Conservation (phyloP, 164 flowering plant species). For the Liriodendron chinense region DNA sequence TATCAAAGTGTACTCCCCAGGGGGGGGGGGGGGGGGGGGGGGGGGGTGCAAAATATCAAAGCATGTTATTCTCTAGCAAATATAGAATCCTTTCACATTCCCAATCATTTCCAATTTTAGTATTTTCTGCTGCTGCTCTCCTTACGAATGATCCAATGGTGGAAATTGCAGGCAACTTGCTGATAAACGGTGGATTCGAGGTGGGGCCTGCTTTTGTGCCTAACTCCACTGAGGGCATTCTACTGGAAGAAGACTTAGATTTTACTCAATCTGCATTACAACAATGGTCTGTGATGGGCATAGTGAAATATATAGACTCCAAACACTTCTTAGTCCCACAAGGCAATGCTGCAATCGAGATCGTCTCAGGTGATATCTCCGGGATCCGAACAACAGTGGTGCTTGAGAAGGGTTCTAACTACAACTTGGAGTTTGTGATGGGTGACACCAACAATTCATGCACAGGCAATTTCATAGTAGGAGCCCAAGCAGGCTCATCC, state of each 20-base stretch:
- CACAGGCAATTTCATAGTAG: constrained; percentile 32
- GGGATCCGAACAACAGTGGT: constrained; percentile 33
- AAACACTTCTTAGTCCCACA: constrained; percentile 42
- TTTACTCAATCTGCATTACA: constrained; percentile 31
- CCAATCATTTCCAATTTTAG: too few relatives aligned
- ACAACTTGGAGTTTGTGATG: constrained; percentile 32
- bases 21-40: too few relatives aligned
- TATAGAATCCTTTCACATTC: too few relatives aligned
- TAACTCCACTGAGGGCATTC: constrained; percentile 38
- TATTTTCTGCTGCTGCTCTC: too few relatives aligned
- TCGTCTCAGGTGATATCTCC: constrained; percentile 30
- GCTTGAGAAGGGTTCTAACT: constrained; percentile 27
- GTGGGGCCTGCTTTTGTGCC: constrained; percentile 34
- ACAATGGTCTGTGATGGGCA: constrained; percentile 43
- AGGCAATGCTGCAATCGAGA: constrained; percentile 49
- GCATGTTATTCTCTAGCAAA: too few relatives aligned
- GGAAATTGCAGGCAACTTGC: constrained; percentile 20
- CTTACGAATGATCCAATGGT: not conserved
- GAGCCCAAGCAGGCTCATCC: constrained; percentile 39
- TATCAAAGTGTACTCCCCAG: too few relatives aligned
- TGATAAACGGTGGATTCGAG: constrained; percentile 45
- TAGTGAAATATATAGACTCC: constrained; percentile 47
- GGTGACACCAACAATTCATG: constrained; percentile 54
- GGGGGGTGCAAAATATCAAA: too few relatives aligned
- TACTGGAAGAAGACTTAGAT: constrained; percentile 35